phyloP scores from a whole-genome alignment of 1,284 basidiomycete genomes.

The Cryptococcus hybrid region DNA sequence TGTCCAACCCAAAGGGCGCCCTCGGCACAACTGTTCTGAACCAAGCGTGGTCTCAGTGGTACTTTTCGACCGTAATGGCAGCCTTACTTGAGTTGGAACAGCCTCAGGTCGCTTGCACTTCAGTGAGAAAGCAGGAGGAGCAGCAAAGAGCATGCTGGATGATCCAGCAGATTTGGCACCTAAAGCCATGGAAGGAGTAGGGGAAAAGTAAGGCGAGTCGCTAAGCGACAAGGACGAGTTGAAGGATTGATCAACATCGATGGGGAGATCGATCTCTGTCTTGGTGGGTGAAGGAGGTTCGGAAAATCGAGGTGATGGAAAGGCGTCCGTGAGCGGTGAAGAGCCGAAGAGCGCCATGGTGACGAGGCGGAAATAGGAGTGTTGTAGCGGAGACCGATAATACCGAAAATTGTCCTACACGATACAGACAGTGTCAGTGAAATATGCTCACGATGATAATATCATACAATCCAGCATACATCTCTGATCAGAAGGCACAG shows the following conservation, averaged over 20 bases:
- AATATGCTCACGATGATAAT: too few species aligned
- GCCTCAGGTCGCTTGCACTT: slow-evolving; percentile 33
- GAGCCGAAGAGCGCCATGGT: slow-evolving; percentile 42
- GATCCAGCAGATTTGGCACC: background rate
- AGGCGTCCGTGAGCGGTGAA: slow-evolving; percentile 40
- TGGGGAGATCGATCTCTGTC: slow-evolving; percentile 42
- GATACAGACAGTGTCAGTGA: too few species aligned
- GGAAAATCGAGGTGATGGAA: slow-evolving; percentile 29
- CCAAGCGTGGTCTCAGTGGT: background rate
- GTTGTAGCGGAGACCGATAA: too few species aligned
- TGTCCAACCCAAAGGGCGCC: slow-evolving; percentile 37
- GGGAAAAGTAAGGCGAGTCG: slow-evolving; percentile 26
- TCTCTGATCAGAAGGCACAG: too few species aligned
- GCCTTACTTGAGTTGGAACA: slow-evolving; percentile 20
- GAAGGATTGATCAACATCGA: slow-evolving; percentile 50
- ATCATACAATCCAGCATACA: too few species aligned
- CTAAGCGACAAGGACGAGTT: slow-evolving; percentile 47
- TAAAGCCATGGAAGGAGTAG: slow-evolving; percentile 11
- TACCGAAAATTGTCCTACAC: too few species aligned
- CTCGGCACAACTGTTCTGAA: slow-evolving; percentile 5
- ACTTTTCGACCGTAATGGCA: background rate
- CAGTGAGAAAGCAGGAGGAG: slow-evolving; percentile 22
- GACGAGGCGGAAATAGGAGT: background rate
- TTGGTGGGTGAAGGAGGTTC: slow-evolving; percentile 42
- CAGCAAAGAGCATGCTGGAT: slow-evolving; percentile 17